These are phyloP conservation scores for Aphanomyces invadans DNA, from an alignment of 352 stramenopile genomes.

Conservation along the genomic window DNA sequence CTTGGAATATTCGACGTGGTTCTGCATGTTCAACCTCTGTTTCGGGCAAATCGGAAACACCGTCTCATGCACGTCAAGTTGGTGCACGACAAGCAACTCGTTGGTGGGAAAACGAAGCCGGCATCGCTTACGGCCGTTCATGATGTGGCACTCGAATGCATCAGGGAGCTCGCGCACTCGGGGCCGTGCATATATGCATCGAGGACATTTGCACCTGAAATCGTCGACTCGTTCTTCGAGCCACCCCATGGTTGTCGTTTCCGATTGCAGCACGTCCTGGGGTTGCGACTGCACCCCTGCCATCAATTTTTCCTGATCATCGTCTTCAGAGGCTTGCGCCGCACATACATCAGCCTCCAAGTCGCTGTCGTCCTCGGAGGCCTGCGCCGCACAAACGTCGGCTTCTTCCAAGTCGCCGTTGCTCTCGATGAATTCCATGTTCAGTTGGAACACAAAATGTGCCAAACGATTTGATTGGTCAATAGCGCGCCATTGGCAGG, in stretches of 20 bases:
- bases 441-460: not conserved
- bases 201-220: constrained; percentile 4
- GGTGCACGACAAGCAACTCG: constrained; percentile 4
- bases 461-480: constrained; percentile 9
- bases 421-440: not conserved
- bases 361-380: not conserved
- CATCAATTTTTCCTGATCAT: not conserved
- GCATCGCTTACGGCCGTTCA: not conserved
- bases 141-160: not conserved
- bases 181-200: constrained; percentile 10
- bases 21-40: constrained; percentile 2
- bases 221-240: not conserved
- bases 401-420: constrained; percentile 2
- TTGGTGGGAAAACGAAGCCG: not conserved
- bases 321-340: not conserved
- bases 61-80: not conserved
- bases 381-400: not conserved
- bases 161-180: not conserved
- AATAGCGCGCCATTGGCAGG: not conserved
- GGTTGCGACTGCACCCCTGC: not conserved
- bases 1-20: not conserved
- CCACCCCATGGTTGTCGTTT: not conserved
- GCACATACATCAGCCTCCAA: not conserved
- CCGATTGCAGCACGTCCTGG: not conserved
- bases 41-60: constrained; percentile 12